Conservation (phyloP, 768 basidiomycete species). For the Boletus pseudopeckii region DNA sequence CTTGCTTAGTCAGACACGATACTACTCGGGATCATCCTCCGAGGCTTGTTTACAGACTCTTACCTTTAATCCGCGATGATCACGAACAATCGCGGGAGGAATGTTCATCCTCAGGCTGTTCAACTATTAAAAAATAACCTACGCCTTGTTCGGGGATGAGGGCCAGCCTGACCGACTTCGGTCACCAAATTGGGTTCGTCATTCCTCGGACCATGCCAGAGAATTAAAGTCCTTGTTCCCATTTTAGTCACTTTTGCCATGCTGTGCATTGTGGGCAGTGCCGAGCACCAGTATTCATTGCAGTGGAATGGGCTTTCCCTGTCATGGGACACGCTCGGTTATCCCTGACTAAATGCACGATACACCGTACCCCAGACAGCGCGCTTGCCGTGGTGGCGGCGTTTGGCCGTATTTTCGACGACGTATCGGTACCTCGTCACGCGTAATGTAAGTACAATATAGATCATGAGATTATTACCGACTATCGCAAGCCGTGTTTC, state of each 20-base stretch:
- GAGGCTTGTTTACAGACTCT: background rate
- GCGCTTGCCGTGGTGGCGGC: background rate
- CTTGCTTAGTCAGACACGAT: slow-evolving; percentile 17
- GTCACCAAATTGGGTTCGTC: background rate
- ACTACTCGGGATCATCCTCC: background rate
- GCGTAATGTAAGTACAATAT: too few species aligned
- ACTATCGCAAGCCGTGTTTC: too few species aligned
- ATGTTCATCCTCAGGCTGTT: background rate
- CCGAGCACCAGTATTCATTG: background rate
- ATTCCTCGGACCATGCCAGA: background rate
- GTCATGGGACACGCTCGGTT: background rate
- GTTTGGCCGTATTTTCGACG: background rate
- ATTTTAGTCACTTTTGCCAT: background rate
- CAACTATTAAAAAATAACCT: background rate
- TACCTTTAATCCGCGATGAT: background rate
- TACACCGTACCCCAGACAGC: background rate
- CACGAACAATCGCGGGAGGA: background rate
- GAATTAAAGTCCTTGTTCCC: background rate
- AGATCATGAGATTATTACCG: too few species aligned
- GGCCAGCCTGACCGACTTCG: background rate
- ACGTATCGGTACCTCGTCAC: background rate
- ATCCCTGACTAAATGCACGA: background rate
- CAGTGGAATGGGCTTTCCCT: background rate
- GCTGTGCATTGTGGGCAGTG: background rate
- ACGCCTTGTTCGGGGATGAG: slow-evolving; percentile 4